phyloP scores from a whole-genome alignment of 495 filamentous ascomycete species.

The Aspergillus baeticus region DNA sequence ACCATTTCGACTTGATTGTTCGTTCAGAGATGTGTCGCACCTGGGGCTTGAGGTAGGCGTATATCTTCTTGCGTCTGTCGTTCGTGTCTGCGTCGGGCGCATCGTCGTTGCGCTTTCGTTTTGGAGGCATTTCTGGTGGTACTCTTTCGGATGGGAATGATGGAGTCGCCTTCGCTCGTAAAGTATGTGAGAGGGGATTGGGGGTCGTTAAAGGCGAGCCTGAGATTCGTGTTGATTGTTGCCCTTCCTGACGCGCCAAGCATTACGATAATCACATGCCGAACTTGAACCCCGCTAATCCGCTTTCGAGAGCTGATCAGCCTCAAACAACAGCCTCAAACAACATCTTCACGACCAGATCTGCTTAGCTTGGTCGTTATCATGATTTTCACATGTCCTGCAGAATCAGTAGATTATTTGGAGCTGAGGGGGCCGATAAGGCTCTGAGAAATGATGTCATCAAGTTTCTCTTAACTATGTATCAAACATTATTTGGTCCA shows the following conservation, averaged over 20 bases:
- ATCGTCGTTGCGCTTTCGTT: constrained; percentile 34
- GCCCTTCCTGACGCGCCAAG: constrained; percentile 6
- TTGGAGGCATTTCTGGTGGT: constrained; percentile 31
- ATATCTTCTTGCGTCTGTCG: constrained; percentile 30
- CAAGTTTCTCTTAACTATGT: neutral
- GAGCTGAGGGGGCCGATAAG: no score
- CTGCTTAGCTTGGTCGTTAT: neutral
- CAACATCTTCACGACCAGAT: constrained; percentile 1
- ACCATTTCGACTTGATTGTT: constrained; percentile 60
- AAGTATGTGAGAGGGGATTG: neutral
- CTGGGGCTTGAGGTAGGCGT: constrained; percentile 48
- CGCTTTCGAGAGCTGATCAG: neutral
- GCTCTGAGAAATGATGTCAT: constrained; percentile 11
- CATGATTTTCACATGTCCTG: constrained; percentile 7
- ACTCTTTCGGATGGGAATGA: neutral
- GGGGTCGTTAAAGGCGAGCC: neutral
- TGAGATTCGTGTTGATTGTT: neutral
- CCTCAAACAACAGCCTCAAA: neutral
- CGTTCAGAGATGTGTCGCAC: constrained; percentile 53
- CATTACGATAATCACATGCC: constrained; percentile 16
- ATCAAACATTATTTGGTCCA: constrained; percentile 5
- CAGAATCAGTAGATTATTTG: neutral
- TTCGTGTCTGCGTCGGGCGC: constrained; percentile 22
- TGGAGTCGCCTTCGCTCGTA: neutral
- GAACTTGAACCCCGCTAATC: constrained; percentile 10